Evolutionary conservation across 2,329 filamentous ascomycete genomes (phyloP).

Genomic region (Alternaria sp.): DNA sequence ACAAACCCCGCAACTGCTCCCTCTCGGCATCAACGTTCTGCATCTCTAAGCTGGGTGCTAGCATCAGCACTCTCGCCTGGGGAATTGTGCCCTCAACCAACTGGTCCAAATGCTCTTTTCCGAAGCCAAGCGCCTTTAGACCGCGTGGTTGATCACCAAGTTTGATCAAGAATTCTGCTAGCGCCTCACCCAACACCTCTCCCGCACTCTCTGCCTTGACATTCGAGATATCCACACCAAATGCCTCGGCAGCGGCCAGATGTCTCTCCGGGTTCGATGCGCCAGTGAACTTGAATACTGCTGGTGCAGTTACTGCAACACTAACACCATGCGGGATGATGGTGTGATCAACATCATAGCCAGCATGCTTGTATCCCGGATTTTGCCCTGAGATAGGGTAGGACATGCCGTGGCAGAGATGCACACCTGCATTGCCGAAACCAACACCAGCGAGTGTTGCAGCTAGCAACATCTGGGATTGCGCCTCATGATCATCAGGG

Average conservation of each 20-base stretch:
- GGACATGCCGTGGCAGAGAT: conserved; percentile 90
- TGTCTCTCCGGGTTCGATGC: conserved; percentile 93
- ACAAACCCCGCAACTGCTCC: conserved; percentile 58
- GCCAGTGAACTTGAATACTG: conserved; percentile 92
- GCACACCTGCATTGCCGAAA: conserved; percentile 96
- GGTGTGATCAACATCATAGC: conserved; percentile 78
- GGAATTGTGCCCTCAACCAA: conserved; percentile 95
- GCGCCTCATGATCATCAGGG: conserved; percentile 90
- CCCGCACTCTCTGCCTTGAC: conserved; percentile 91
- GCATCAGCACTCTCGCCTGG: conserved; percentile 86
- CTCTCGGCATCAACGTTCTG: conserved; percentile 57
- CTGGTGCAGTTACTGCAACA: conserved; percentile 90
- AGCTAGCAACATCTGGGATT: conserved; percentile 93
- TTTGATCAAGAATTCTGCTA: conserved; percentile 80
- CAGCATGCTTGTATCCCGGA: conserved; percentile 84
- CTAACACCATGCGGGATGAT: conserved; percentile 97
- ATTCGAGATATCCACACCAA: conserved; percentile 87
- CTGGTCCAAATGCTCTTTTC: conserved; percentile 74
- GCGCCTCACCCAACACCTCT: conserved; percentile 83
- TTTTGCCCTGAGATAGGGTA: conserved; percentile 98
- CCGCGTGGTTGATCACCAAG: conserved; percentile 92
- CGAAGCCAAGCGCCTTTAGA: conserved; percentile 83
- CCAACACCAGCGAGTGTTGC: conserved; percentile 94
- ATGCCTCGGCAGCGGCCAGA: conserved; percentile 84
- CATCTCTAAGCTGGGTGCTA: conserved; percentile 78